phyloP scores from a whole-genome alignment of 2,329 filamentous ascomycete genomes.

The Sphaerostilbella broomeana region DNA sequence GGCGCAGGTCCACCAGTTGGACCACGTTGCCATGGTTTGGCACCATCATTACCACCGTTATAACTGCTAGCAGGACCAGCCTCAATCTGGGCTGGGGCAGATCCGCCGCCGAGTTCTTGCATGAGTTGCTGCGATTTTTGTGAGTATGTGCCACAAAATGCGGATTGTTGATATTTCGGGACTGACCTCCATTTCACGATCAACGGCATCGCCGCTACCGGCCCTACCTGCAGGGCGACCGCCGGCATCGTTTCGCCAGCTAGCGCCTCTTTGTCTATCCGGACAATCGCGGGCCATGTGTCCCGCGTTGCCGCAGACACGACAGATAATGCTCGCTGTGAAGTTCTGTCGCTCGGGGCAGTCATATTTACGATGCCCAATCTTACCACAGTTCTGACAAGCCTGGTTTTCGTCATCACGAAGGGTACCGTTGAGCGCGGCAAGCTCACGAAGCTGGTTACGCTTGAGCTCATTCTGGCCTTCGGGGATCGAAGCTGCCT shows the following conservation, averaged over 20 bases:
- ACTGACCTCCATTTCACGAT: slow-evolving; percentile 89
- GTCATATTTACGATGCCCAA: slow-evolving; percentile 97
- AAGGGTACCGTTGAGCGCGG: slow-evolving; percentile 95
- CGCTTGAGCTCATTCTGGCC: slow-evolving; percentile 98
- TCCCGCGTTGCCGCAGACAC: slow-evolving; percentile 93
- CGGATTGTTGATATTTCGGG: background rate
- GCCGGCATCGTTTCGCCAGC: slow-evolving; percentile 74
- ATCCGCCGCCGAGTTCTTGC: slow-evolving; percentile 85
- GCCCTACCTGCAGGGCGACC: slow-evolving; percentile 57
- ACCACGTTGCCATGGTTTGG: slow-evolving; percentile 83
- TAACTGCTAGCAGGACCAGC: slow-evolving; percentile 61
- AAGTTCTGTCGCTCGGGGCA: slow-evolving; percentile 97
- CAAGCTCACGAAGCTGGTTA: slow-evolving; percentile 95
- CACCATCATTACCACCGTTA: slow-evolving; percentile 43
- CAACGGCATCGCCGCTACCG: slow-evolving; percentile 74
- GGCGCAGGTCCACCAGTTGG: slow-evolving; percentile 79
- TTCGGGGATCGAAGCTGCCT: slow-evolving; percentile 98
- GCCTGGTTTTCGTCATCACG: slow-evolving; percentile 99
- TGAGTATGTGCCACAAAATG: too few species aligned
- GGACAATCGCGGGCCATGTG: slow-evolving; percentile 99
- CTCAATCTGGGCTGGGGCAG: slow-evolving; percentile 76
- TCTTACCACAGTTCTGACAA: slow-evolving; percentile 98
- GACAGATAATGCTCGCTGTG: slow-evolving; percentile 98
- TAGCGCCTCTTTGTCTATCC: slow-evolving; percentile 81
- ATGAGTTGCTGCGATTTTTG: slow-evolving; percentile 68